Conservation (phyloP, 148 eudicot genomes). For the Suaeda aralocaspica region DNA sequence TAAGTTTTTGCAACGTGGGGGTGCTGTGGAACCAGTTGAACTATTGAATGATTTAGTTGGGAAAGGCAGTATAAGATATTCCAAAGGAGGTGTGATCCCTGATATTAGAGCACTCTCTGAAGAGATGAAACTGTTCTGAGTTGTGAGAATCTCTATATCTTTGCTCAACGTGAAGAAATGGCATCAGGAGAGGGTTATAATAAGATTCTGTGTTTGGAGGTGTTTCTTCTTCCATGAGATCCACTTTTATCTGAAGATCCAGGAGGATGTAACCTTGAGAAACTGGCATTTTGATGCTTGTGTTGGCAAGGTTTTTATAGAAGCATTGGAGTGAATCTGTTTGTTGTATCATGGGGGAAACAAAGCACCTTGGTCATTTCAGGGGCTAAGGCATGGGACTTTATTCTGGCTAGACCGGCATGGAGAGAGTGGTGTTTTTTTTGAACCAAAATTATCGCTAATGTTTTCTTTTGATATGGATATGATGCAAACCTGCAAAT, state of each 20-base stretch:
- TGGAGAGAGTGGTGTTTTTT: background rate
- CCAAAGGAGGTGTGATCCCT: slow-evolving; percentile 74
- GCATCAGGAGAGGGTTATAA: background rate
- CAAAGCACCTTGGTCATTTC: background rate
- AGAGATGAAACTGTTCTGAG: slow-evolving; percentile 47
- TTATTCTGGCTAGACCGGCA: background rate
- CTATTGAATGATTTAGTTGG: slow-evolving; percentile 67
- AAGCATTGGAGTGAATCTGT: background rate
- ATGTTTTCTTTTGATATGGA: background rate
- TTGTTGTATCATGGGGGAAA: background rate
- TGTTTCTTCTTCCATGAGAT: background rate
- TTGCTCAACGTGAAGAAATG: slow-evolving; percentile 4
- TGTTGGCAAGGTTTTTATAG: background rate
- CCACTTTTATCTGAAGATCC: background rate
- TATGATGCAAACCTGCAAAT: background rate
- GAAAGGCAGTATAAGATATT: slow-evolving; percentile 37
- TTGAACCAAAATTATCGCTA: background rate
- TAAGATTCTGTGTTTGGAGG: background rate
- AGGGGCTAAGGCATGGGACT: slow-evolving; percentile 1
- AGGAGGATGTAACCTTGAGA: background rate
- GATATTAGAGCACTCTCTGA: slow-evolving; percentile 52
- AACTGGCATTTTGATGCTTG: background rate
- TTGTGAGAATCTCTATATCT: background rate
- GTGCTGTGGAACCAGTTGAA: slow-evolving; percentile 74
- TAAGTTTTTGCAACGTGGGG: slow-evolving; percentile 79